A percentile compares a stretch with the other conserved stretches of the same genome.
These are phyloP conservation scores for Fagopyrum esculentum DNA, from an alignment of 148 eudicot species.

Conservation along the genomic window DNA sequence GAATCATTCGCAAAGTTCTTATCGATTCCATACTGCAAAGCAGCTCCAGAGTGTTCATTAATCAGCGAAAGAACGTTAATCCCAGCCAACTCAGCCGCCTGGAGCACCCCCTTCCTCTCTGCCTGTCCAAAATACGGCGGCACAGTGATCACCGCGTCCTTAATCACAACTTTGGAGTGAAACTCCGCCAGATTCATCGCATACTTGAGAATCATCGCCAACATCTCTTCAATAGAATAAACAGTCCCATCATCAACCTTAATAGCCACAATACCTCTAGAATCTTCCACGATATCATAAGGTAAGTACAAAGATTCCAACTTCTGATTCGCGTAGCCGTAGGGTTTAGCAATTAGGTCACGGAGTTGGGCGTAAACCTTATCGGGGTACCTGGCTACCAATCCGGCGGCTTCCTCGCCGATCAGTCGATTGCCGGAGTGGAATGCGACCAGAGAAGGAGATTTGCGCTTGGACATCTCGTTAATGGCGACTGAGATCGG, in stretches of 20 bases:
- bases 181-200: conserved; percentile 65
- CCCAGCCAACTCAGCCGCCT: conserved; percentile 78
- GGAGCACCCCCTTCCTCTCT: conserved; percentile 72
- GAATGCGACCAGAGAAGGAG: conserved; percentile 68
- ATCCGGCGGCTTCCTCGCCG: conserved; percentile 78
- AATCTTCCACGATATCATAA: conserved; percentile 41
- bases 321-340: conserved; percentile 18
- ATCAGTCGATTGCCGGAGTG: conserved; percentile 57
- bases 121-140: conserved; percentile 88
- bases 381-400: conserved; percentile 72
- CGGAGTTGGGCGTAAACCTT: conserved; percentile 72
- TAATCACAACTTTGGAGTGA: conserved; percentile 56
- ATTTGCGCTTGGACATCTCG: conserved; percentile 94
- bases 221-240: conserved; percentile 72
- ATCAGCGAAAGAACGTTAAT: conserved; percentile 73
- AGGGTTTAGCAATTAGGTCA: conserved; percentile 60
- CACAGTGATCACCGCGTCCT: conserved; percentile 84
- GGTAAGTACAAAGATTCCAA: conserved; percentile 46
- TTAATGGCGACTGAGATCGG: conserved; percentile 93
- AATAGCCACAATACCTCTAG: conserved; percentile 47
- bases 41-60: conserved; percentile 90
- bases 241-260: conserved; percentile 54
- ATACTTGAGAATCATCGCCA: conserved; percentile 61
- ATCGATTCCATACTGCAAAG: conserved; percentile 95
- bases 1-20: conserved; percentile 89